phyloP scores from a whole-genome alignment of 1,284 basidiomycete genomes.

The Pascua sp. region DNA sequence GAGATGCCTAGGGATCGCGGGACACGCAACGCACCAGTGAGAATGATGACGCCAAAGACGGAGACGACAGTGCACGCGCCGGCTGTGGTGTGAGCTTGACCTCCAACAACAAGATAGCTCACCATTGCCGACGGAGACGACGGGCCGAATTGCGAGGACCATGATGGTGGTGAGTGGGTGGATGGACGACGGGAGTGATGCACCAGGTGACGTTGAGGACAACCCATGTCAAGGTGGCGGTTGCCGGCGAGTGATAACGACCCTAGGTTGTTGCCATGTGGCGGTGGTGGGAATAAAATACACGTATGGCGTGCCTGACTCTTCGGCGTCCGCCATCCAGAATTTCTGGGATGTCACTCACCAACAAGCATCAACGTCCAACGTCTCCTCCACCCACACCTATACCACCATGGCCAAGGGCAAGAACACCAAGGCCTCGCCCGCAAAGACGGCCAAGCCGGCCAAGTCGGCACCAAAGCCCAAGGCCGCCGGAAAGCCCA shows the following conservation, averaged over 20 bases:
- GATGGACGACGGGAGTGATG: neutral
- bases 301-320: neutral
- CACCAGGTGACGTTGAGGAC: neutral
- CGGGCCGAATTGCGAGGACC: constrained; percentile 41
- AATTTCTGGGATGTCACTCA: neutral
- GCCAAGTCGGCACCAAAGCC: constrained; percentile 2
- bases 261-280: neutral
- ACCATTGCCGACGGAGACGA: constrained; percentile 51
- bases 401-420: constrained; percentile 13
- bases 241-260: constrained; percentile 1
- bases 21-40: constrained; percentile 41
- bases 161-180: constrained; percentile 7
- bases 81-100: constrained; percentile 37
- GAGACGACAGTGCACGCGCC: constrained; percentile 56
- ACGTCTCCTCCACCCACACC: constrained; percentile 2
- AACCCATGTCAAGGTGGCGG: neutral
- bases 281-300: neutral
- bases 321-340: neutral
- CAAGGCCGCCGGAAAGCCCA: neutral
- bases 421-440: constrained; percentile 6
- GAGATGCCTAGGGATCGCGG: neutral
- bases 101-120: no score
- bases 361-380: neutral
- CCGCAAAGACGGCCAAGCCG: neutral
- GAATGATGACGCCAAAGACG: constrained; percentile 55